Base-by-base conservation (phyloP, 2,329 filamentous ascomycete genomes). In the Aspergillus brasiliensis region DNA sequence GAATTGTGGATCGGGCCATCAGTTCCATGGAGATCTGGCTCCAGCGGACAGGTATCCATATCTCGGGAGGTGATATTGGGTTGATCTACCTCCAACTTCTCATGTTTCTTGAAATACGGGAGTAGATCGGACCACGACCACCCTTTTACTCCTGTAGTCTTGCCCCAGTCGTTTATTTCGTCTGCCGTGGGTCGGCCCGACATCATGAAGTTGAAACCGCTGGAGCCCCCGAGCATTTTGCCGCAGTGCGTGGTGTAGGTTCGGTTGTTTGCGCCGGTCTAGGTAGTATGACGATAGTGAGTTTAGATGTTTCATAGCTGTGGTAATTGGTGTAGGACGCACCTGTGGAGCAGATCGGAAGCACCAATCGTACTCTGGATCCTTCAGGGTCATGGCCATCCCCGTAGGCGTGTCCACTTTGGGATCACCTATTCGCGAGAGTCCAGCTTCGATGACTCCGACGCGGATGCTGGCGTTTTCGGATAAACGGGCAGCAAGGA, bases 161-260 rank as follows among this genome's bases (percentile, higher is more conserved):
- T 68, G 37, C 73, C 73, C 81, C 82, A 84, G 1, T 73, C 70
- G 51, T 82, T 71, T 49, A 81, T 81, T 40, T 80, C 79, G 0
- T 70, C 66, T n/a, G 67, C 65, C 4, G 60, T 57, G 3, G 67
- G 67, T 23, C 67, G 67, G 13, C 69, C 40, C 8, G 67, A 31
- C 13, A 62, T 56, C 15, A 69, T 71, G 34, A 81, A 77, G 62
- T 83, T 83, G 28, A 83, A 61, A 0, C 79, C 75, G 8, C 73
- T 80, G 13, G 77, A 79, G 8, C 82, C 83, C 5, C 82, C 82
- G 0, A 85, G 73, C 0, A 82, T 78, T 53, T 80, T 80, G 34
- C 80, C 82, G 5, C 11, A 82, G 77, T 3, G 28, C 10, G 28
- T 34, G 28, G 28, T 11, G 28, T 34, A 34, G 28, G 28, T 34